phyloP scores from a whole-genome alignment of 169 alveolate species.

The Cryptosporidium bovis region DNA sequence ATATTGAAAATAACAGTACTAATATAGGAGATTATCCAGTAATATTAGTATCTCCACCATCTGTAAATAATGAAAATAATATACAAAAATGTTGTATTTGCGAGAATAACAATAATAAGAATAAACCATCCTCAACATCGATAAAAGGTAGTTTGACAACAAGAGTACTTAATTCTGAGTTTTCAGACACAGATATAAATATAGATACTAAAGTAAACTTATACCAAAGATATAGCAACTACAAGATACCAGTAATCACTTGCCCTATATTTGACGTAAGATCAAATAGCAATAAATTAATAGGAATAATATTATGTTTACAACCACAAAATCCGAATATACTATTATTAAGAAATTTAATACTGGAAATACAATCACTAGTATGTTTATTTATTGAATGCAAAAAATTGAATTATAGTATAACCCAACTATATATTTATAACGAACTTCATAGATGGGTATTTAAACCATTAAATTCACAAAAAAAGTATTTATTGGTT shows the following conservation, averaged over 20 bases:
- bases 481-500: not conserved
- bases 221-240: conserved; percentile 67
- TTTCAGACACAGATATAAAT: conserved; percentile 39
- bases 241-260: conserved; percentile 44
- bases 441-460: conserved; percentile 58
- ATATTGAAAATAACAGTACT: not conserved
- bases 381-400: conserved; percentile 33
- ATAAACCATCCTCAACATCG: too few species aligned
- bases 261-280: conserved; percentile 53
- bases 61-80: conserved; percentile 4
- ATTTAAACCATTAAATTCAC: conserved; percentile 36
- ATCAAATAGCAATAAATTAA: not conserved
- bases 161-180: conserved; percentile 5
- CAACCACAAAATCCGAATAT: conserved; percentile 74
- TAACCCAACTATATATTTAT: not conserved
- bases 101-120: conserved; percentile 20
- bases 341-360: conserved; percentile 21
- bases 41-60: conserved; percentile 67
- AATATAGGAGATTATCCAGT: conserved; percentile 55
- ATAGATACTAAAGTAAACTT: not conserved
- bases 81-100: conserved; percentile 46
- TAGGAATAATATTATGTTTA: conserved; percentile 49
- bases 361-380: conserved; percentile 34
- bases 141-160: too few species aligned
- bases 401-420: conserved; percentile 11